These are phyloP conservation scores for Plenodomus tracheiphilus DNA, from an alignment of 2,329 filamentous ascomycete genomes.

Conservation along the genomic window DNA sequence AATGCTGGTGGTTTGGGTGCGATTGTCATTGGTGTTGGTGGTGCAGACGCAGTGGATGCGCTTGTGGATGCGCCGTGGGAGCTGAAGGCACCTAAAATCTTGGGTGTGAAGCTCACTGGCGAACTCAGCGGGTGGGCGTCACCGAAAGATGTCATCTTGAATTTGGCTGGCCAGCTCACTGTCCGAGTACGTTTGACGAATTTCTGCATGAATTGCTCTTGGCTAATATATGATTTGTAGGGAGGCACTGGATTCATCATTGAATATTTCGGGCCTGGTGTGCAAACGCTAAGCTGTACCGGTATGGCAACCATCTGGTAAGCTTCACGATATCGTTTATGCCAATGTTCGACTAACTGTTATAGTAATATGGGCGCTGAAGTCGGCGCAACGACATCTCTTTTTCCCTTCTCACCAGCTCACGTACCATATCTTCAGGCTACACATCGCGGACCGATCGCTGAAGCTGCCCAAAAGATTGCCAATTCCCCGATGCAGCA, in stretches of 20 bases:
- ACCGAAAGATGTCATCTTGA: constrained; percentile 93
- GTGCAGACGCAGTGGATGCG: constrained; percentile 95
- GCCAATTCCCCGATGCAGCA: constrained; percentile 60
- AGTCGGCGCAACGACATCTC: constrained; percentile 91
- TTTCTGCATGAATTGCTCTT: not conserved
- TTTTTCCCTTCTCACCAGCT: constrained; percentile 88
- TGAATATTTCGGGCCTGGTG: constrained; percentile 89
- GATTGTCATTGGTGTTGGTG: constrained; percentile 95
- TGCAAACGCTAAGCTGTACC: constrained; percentile 85
- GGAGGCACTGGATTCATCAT: constrained; percentile 94
- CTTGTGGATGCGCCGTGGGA: constrained; percentile 97
- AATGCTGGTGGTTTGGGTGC: constrained; percentile 95
- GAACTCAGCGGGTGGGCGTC: constrained; percentile 87
- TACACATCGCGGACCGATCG: constrained; percentile 76
- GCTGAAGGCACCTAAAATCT: constrained; percentile 87
- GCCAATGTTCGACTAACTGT: constrained; percentile 4
- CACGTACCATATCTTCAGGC: constrained; percentile 85
- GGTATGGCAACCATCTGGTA: constrained; percentile 84
- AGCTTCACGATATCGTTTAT: not conserved
- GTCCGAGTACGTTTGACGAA: constrained; percentile 62
- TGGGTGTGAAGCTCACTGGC: constrained; percentile 84
- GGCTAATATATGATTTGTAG: constrained; percentile 28
- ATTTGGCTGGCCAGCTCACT: constrained; percentile 85
- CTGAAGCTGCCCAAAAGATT: constrained; percentile 66
- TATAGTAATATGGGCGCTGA: constrained; percentile 61